Evolutionary conservation across 2,329 filamentous ascomycete species (phyloP), one percentile per base, ranked within the genome.

Genomic region (Colletotrichum lindemuthianum): DNA sequence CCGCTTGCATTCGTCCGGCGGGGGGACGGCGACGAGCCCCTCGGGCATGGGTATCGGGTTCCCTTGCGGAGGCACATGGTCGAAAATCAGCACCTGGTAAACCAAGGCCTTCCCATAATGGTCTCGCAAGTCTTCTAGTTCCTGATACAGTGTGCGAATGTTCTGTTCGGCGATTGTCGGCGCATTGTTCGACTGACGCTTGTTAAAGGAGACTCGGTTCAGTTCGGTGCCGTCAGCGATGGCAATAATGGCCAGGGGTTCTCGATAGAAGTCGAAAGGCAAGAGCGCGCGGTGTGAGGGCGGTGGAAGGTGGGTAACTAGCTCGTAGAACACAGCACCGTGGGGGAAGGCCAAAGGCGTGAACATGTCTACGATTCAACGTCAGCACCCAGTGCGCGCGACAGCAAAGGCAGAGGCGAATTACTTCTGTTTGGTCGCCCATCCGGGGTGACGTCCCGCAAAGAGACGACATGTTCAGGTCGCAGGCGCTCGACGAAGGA

Each of bases 211-310:
- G 5, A 79, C 75, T 65, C 82, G 82, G 64, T 82, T 78, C 33
- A 92, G 82, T 76, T 96, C 92, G 44, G 81, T 78, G 51, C 92
- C 93, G 77, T 98, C 95, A 13, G 92, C 92, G 63, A 98, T 83
- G 3, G 92, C 95, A 67, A 99, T 86, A 33, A 98, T 84, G 55
- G 91, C 87, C 58, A 97, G 83, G 8, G 93, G 91, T 75, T 97
- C 92, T 70, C 94, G 87, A 76, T 92, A 97, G 47, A 95, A 82
- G 75, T 99, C 96, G 81, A 97, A 97, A 1, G 96, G 94, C 41
- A 91, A 91, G 44, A 97, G 80, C 16, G 92, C 86, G 47, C 92
- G 82, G 74, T 97, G 92, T 37, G 92, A 92, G 37, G 89, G 85
- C n/a, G 92, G 89, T 32, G 93, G 91, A 59, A 91, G 83, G 72